phyloP scores from a whole-genome alignment of 2,329 filamentous ascomycete genomes.

The Colletotrichum sp. region DNA sequence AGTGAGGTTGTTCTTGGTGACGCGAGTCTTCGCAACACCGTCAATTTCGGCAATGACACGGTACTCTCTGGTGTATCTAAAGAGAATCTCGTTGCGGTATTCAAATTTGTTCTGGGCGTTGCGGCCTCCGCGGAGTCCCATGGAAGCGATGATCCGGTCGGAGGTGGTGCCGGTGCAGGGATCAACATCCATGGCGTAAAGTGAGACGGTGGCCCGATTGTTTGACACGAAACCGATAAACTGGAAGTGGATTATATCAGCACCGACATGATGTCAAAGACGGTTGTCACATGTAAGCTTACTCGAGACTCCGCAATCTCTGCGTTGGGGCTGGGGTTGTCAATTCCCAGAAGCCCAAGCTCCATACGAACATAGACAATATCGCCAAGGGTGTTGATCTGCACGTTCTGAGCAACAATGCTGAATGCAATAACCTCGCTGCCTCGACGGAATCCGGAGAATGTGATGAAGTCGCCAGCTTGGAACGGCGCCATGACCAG shows the following conservation, averaged over 20 bases:
- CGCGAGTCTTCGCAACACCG: conserved; percentile 31
- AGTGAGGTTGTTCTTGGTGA: conserved; percentile 37
- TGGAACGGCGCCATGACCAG: conserved; percentile 41
- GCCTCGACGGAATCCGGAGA: conserved; percentile 33
- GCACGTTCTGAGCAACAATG: conserved; percentile 40
- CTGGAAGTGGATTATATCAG: conserved; percentile 15
- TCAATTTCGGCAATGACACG: conserved; percentile 36
- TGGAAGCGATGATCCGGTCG: conserved; percentile 36
- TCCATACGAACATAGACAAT: conserved; percentile 41
- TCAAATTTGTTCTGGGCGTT: conserved; percentile 42
- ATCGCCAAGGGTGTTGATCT: conserved; percentile 36
- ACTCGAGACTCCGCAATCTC: conserved; percentile 41
- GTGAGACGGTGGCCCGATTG: conserved; percentile 31
- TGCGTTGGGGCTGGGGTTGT: conserved; percentile 36
- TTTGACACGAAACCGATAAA: conserved; percentile 40
- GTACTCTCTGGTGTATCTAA: conserved; percentile 40
- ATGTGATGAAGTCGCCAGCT: conserved; percentile 40
- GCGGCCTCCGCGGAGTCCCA: conserved; percentile 33
- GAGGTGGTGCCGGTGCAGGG: conserved; percentile 39
- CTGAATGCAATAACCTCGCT: conserved; percentile 38
- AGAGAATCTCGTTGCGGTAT: conserved; percentile 36
- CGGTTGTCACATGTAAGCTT: conserved; percentile 1
- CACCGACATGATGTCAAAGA: neutral
- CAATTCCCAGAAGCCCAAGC: conserved; percentile 37
- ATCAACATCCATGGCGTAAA: conserved; percentile 41